phyloP scores from a whole-genome alignment of 352 stramenopile genomes.

The Globisporangium abappressorium region DNA sequence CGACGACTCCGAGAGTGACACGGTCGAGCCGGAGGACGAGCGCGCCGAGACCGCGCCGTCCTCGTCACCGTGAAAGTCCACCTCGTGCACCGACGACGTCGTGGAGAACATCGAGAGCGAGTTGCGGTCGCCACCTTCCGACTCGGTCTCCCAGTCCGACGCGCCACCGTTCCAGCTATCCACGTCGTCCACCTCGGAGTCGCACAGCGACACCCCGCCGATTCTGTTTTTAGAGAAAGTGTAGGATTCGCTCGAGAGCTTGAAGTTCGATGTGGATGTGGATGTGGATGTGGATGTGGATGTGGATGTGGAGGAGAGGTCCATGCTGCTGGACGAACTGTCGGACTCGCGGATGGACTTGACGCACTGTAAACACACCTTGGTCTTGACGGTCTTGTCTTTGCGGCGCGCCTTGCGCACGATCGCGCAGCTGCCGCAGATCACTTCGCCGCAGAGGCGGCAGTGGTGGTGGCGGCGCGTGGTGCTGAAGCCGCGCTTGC shows the following conservation, averaged over 20 bases:
- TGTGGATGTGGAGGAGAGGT: background rate
- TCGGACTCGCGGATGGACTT: slow-evolving; percentile 40
- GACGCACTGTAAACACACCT: slow-evolving; percentile 59
- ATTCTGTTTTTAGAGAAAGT: background rate
- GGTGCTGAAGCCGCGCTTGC: slow-evolving; percentile 51
- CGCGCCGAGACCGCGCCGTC: background rate
- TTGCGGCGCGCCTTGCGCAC: slow-evolving; percentile 36
- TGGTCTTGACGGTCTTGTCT: slow-evolving; percentile 48
- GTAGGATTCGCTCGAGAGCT: slow-evolving; percentile 5
- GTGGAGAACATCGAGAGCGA: slow-evolving; percentile 7
- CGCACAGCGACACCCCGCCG: background rate
- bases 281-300: background rate
- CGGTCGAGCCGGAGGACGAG: slow-evolving; percentile 12
- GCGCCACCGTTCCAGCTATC: background rate
- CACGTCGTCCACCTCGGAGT: slow-evolving; percentile 13
- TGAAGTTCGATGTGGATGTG: background rate
- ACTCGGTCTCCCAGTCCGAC: slow-evolving; percentile 18
- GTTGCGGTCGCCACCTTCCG: slow-evolving; percentile 1
- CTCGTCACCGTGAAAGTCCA: background rate
- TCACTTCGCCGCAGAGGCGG: slow-evolving; percentile 72
- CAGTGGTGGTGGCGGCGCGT: slow-evolving; percentile 73
- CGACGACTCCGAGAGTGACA: slow-evolving; percentile 14
- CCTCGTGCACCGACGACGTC: background rate
- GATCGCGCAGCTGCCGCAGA: slow-evolving; percentile 65
- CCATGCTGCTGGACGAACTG: slow-evolving; percentile 1